Base-by-base conservation (phyloP, 352 stramenopile genomes). In the Globisporangium sylvaticum region DNA sequence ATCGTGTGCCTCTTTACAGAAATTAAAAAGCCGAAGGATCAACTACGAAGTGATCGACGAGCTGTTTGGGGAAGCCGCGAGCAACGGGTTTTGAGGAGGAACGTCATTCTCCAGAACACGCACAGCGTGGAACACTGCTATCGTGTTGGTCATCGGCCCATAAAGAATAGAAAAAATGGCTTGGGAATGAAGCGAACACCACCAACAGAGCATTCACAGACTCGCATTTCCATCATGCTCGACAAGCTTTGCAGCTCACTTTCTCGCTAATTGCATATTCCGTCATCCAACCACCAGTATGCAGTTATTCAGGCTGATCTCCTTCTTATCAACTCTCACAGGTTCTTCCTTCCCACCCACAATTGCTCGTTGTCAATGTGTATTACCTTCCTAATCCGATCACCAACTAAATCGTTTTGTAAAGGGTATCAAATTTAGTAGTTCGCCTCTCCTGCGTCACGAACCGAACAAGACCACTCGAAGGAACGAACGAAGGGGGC, bases 1-100 rank as follows among this genome's bases (percentile, higher is more conserved):
- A 31, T 68, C 27, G 22, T 55, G 52, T 69, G 64, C n/a, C 70
- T 24, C 31, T 72, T 39, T n/a, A 59, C 74, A 92, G 88, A 93
- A 92, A 89, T 86, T 95, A 80, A 95, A 94, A 70, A 94, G 85
- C 64, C 81, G 86, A 75, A 78, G 87, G 71, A 95, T 95, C 74
- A 95, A 95, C 72, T 94, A 95, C 67, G 88, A 95, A 76, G 88
- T 94, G 56, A 92, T 95, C 71, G 80, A 93, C 66, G 86, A 95
- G 75, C 80, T 95, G 55, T 95, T 95, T 81, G 88, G 86, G 31
- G 84, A 95, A 71, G 84, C 84, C 27, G 84, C 84, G 54, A 92
- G 74, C 70, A 92, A 90, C 59, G 81, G 81, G 0, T 90, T 89
- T 32, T 92, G 71, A 81, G 18, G 12, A 15, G 27, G 53, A 59